Percentiles rank a stretch among this genome's conserved stretches.
phyloP scores from a whole-genome alignment of 441 rosid species.

The Aleurites moluccanus region DNA sequence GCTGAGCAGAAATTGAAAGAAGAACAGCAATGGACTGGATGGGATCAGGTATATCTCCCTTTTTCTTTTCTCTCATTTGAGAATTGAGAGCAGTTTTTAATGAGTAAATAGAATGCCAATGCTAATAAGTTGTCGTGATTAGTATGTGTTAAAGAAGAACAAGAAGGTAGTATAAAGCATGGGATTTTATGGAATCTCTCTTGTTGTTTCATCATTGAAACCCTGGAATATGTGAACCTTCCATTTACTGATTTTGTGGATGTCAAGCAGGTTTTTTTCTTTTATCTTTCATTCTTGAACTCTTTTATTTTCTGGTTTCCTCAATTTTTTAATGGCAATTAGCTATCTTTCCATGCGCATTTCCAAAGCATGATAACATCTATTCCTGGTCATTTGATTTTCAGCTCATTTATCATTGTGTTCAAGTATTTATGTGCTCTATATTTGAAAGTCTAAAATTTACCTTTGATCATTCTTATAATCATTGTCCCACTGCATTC shows the following conservation, averaged over 20 bases:
- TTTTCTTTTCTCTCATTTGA: neutral
- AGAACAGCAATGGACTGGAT: slow-evolving; percentile 43
- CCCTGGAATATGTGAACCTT: neutral
- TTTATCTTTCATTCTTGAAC: neutral
- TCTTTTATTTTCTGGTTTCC: neutral
- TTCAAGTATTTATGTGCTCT: neutral
- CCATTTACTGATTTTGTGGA: neutral
- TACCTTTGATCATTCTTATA: neutral
- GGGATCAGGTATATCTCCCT: slow-evolving; percentile 45
- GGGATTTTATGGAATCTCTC: neutral
- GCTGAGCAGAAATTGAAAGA: slow-evolving; percentile 73
- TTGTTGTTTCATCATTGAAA: neutral
- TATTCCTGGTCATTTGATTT: neutral
- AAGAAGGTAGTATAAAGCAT: slow-evolving; percentile 4
- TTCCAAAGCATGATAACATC: neutral
- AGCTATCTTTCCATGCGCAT: neutral
- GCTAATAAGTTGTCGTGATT: neutral
- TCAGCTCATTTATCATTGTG: neutral
- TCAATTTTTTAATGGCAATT: neutral
- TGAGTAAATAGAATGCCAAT: neutral
- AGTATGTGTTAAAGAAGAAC: neutral
- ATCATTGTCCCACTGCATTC: neutral
- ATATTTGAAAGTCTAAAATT: neutral
- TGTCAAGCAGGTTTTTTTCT: neutral
- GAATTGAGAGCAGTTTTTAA: neutral